Evolutionary conservation across 2,329 filamentous ascomycete genomes (phyloP).

Genomic region (Phialocephala sp.): DNA sequence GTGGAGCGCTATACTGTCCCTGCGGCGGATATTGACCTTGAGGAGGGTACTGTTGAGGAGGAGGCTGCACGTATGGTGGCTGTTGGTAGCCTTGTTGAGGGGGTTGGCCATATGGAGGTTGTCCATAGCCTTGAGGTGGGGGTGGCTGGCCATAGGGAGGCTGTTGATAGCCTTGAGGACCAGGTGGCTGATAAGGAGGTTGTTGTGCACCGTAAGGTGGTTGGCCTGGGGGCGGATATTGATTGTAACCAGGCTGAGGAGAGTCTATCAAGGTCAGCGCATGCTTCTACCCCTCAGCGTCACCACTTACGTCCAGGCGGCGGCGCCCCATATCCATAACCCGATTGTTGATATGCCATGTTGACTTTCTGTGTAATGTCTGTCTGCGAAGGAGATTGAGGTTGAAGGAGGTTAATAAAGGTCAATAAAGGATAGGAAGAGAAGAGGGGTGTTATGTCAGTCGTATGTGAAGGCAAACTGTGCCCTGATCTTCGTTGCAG

Average conservation of each 20-base stretch:
- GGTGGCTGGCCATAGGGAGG: constrained; percentile 23
- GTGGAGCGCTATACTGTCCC: constrained; percentile 14
- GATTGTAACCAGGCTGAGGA: constrained; percentile 23
- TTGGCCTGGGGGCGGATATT: constrained; percentile 27
- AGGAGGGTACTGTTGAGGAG: constrained; percentile 9
- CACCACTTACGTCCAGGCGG: constrained; percentile 27
- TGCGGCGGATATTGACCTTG: constrained; percentile 36
- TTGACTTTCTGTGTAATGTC: constrained; percentile 1
- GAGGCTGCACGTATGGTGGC: constrained; percentile 20
- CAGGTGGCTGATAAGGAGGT: constrained; percentile 23
- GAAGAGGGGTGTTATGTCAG: constrained; percentile 18
- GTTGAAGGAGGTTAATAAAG: constrained; percentile 13
- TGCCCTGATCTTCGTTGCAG: constrained; percentile 9
- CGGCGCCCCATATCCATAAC: constrained; percentile 27
- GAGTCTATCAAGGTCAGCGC: constrained; percentile 27
- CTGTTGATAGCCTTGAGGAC: constrained; percentile 9
- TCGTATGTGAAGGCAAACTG: constrained; percentile 22
- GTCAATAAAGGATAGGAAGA: constrained; percentile 18
- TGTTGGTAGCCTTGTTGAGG: constrained; percentile 8
- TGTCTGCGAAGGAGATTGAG: neutral
- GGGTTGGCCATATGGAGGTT: constrained; percentile 26
- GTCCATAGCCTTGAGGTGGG: constrained; percentile 24
- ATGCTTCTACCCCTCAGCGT: neutral
- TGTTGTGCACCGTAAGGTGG: constrained; percentile 24
- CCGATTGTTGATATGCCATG: constrained; percentile 27